These are phyloP conservation scores for Parmelia sp. DNA, from an alignment of 495 filamentous ascomycete genomes.

Conservation along the genomic window DNA sequence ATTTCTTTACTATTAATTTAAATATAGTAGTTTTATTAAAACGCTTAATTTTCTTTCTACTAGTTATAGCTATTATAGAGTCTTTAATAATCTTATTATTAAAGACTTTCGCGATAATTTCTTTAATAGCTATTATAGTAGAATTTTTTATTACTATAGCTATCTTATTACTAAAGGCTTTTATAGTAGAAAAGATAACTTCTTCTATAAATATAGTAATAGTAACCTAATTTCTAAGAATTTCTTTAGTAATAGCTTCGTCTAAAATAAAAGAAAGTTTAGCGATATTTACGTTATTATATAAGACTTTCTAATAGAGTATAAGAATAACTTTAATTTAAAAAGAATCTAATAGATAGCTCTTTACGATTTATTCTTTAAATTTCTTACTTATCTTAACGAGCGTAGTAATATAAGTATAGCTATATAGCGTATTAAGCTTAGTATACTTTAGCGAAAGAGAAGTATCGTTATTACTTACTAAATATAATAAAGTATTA, in stretches of 20 bases:
- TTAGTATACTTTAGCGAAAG: not conserved
- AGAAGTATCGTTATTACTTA: not conserved
- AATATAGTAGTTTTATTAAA: too few relatives aligned
- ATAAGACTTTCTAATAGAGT: too few relatives aligned
- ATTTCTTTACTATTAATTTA: too few relatives aligned
- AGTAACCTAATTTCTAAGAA: not conserved
- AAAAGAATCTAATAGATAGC: not conserved
- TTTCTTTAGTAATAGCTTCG: not conserved
- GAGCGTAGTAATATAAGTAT: constrained; percentile 11
- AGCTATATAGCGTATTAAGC: not conserved
- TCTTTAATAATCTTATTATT: too few relatives aligned
- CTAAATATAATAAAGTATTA: not conserved
- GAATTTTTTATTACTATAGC: too few relatives aligned
- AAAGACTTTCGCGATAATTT: too few relatives aligned
- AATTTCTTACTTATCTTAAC: not conserved
- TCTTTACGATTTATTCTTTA: not conserved
- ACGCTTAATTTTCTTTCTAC: too few relatives aligned
- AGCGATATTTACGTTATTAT: too few relatives aligned
- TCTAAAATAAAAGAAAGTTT: not conserved
- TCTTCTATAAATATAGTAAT: not conserved
- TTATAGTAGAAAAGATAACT: not conserved
- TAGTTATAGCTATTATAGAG: too few relatives aligned
- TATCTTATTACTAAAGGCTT: too few relatives aligned
- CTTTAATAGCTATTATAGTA: too few relatives aligned
- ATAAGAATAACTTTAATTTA: not conserved